Evolutionary conservation across 805 yeast genomes (phyloP).

Genomic region (Metschnikowia colocasiae): DNA sequence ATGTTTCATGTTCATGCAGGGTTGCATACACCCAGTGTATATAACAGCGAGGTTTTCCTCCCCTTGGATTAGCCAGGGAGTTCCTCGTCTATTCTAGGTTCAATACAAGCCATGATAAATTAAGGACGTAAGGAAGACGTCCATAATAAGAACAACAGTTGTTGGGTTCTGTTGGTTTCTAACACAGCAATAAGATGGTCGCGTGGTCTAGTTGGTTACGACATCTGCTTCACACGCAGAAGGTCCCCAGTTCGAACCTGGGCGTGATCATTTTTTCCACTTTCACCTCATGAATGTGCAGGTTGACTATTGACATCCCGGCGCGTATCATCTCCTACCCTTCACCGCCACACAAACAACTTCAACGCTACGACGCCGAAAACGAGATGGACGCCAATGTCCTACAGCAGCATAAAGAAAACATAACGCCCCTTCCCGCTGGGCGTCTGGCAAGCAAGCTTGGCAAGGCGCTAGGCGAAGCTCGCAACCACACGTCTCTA

Average conservation of each 20-base stretch:
- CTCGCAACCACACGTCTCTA: slow-evolving; percentile 6
- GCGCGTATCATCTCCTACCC: neutral
- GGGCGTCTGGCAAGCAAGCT: slow-evolving; percentile 69
- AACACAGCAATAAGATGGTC: slow-evolving; percentile 6
- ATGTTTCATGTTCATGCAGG: too few relatives aligned
- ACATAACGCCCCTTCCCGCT: slow-evolving; percentile 58
- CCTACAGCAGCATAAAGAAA: slow-evolving; percentile 62
- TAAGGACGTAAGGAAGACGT: too few relatives aligned
- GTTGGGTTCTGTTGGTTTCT: too few relatives aligned
- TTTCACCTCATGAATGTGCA: too few relatives aligned
- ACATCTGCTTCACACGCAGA: slow-evolving; percentile 23
- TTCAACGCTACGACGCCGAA: neutral
- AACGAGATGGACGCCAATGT: slow-evolving; percentile 17
- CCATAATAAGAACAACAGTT: too few relatives aligned
- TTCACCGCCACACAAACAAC: neutral
- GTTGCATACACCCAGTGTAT: too few relatives aligned
- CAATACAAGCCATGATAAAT: too few relatives aligned
- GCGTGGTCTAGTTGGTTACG: slow-evolving; percentile 24
- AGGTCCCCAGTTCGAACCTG: slow-evolving; percentile 25
- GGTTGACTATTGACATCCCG: neutral
- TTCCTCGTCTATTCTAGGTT: too few relatives aligned
- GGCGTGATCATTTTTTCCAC: slow-evolving; percentile 19
- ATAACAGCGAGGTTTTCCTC: too few relatives aligned
- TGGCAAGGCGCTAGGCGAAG: slow-evolving; percentile 36
- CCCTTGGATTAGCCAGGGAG: too few relatives aligned